Percentiles rank a stretch among this genome's conserved stretches.
These are phyloP conservation scores for Seiridium cupressi DNA, from an alignment of 2,329 filamentous ascomycete species.

Conservation along the genomic window DNA sequence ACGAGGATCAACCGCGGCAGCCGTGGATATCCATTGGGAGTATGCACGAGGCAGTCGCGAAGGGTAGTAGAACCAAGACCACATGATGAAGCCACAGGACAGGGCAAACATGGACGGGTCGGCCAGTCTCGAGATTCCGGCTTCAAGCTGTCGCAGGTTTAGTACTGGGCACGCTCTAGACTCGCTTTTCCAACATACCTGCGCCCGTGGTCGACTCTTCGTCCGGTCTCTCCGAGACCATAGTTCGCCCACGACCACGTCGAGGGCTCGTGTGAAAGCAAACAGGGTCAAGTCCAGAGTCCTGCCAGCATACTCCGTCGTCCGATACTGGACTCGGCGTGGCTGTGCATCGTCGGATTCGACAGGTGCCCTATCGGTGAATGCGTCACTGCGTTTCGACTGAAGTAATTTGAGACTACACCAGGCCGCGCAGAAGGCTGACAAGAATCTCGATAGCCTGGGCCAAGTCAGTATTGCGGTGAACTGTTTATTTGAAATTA, in stretches of 20 bases:
- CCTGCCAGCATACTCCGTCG: conserved; percentile 54
- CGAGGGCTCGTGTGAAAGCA: conserved; percentile 67
- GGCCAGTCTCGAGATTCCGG: conserved; percentile 41
- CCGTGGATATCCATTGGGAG: conserved; percentile 77
- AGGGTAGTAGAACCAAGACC: conserved; percentile 81
- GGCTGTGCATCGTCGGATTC: conserved; percentile 23
- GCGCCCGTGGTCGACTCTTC: conserved; percentile 34
- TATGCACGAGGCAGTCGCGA: conserved; percentile 70
- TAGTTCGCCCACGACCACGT: conserved; percentile 65
- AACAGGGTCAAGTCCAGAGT: conserved; percentile 85
- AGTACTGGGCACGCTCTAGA: conserved; percentile 1
- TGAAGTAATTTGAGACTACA: conserved; percentile 56
- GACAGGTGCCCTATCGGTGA: conserved; percentile 36
- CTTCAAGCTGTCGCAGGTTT: conserved; percentile 35
- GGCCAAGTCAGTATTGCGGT: background rate
- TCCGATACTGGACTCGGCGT: conserved; percentile 14
- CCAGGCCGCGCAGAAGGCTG: conserved; percentile 58
- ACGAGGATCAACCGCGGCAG: conserved; percentile 71
- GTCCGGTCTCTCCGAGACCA: conserved; percentile 55
- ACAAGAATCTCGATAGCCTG: conserved; percentile 56
- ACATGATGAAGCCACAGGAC: conserved; percentile 79
- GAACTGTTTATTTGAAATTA: conserved; percentile 1
- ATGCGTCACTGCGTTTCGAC: conserved; percentile 46
- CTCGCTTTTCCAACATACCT: conserved; percentile 42
- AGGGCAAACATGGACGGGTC: conserved; percentile 70